Conservation (phyloP, 2,329 filamentous ascomycete species). For the Sarocladium kiliense region DNA sequence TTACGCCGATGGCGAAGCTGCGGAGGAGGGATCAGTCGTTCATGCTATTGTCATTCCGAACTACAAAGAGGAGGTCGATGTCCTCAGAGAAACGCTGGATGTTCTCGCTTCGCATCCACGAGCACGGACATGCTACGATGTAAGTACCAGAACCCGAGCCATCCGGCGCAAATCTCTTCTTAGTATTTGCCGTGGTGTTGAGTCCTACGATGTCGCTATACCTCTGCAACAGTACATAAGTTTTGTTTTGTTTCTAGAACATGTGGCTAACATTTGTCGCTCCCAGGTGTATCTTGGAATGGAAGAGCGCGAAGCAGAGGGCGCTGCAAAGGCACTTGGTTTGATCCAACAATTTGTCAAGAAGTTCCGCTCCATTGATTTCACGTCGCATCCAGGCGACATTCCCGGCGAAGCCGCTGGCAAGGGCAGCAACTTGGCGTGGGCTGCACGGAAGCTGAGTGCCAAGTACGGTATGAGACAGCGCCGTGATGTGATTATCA, state of each 20-base stretch:
- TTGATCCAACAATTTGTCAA: slow-evolving; percentile 59
- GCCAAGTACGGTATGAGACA: slow-evolving; percentile 49
- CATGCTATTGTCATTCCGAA: slow-evolving; percentile 68
- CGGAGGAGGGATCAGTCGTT: slow-evolving; percentile 41
- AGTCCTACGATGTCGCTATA: too few relatives aligned
- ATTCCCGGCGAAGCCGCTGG: slow-evolving; percentile 65
- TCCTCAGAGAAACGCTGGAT: slow-evolving; percentile 61
- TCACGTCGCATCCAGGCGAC: slow-evolving; percentile 61
- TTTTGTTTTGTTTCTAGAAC: too few relatives aligned
- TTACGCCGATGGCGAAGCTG: slow-evolving; percentile 37
- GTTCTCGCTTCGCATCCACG: slow-evolving; percentile 63
- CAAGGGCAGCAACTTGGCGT: slow-evolving; percentile 70
- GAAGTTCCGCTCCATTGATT: slow-evolving; percentile 62
- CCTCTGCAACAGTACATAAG: too few relatives aligned
- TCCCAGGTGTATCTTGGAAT: slow-evolving; percentile 72
- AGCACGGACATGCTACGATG: slow-evolving; percentile 62
- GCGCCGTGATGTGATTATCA: slow-evolving; percentile 61
- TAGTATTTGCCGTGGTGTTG: too few relatives aligned
- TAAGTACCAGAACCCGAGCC: slow-evolving; percentile 43
- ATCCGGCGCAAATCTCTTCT: not conserved
- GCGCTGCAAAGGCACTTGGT: slow-evolving; percentile 54
- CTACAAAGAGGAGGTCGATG: slow-evolving; percentile 69
- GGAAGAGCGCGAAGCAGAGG: slow-evolving; percentile 62
- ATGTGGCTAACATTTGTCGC: too few relatives aligned
- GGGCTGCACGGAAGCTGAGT: slow-evolving; percentile 63